Percentiles rank a stretch among this genome's conserved stretches.
These are phyloP conservation scores for Gonapodya prolifera DNA, from an alignment of 192 early-diverging fungal species.

Conservation along the genomic window DNA sequence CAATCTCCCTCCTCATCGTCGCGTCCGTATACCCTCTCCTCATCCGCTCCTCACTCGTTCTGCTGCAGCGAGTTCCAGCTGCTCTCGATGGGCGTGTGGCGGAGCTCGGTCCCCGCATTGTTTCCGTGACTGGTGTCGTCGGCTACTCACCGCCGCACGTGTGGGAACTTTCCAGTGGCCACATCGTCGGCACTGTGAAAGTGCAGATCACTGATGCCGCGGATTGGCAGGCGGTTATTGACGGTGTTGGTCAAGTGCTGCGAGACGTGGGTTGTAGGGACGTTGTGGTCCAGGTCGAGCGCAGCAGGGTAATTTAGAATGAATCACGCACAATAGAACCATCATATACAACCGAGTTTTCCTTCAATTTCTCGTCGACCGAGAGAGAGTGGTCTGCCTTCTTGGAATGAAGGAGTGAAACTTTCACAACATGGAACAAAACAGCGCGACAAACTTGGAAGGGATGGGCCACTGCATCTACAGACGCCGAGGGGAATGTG, in stretches of 20 bases:
- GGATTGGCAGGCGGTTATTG: neutral
- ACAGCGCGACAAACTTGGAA: too few species aligned
- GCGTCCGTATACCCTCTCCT: conserved; percentile 75
- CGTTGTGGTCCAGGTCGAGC: conserved; percentile 3
- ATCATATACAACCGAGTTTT: too few species aligned
- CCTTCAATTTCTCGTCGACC: too few species aligned
- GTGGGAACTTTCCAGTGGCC: neutral
- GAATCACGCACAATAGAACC: too few species aligned
- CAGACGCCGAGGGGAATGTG: too few species aligned
- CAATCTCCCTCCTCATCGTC: conserved; percentile 80
- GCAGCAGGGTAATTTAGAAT: neutral
- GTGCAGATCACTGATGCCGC: neutral
- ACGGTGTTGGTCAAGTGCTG: neutral
- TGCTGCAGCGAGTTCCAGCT: conserved; percentile 22
- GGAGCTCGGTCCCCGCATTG: neutral
- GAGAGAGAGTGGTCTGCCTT: too few species aligned
- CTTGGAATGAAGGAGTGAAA: too few species aligned
- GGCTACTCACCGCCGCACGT: neutral
- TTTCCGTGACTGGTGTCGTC: neutral
- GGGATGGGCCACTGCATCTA: too few species aligned
- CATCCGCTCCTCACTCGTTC: conserved; percentile 40
- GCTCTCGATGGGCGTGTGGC: neutral
- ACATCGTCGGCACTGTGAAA: neutral
- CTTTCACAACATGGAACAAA: too few species aligned
- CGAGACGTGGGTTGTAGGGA: neutral